phyloP scores from a whole-genome alignment of 139 green algal genomes.

The Tetraselmis striata region DNA sequence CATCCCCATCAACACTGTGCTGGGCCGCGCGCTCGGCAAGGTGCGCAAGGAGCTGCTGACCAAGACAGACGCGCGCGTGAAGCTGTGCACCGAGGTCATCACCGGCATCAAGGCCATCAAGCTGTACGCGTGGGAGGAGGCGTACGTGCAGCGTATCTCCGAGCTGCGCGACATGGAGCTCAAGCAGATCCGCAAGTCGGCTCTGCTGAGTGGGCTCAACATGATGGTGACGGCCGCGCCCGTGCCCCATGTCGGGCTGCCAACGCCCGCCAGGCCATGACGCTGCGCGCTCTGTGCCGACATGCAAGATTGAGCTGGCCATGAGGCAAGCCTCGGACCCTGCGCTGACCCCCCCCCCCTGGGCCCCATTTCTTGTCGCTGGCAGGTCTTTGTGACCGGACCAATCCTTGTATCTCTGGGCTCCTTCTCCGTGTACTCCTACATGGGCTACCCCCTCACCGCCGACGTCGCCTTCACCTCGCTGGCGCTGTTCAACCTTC shows the following conservation, averaged over 20 bases:
- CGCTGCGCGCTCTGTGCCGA: too few species aligned
- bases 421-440: constrained; percentile 53
- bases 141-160: constrained; percentile 68
- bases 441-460: constrained; percentile 40
- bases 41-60: constrained; percentile 47
- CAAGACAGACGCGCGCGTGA: constrained; percentile 71
- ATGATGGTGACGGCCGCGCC: too few species aligned
- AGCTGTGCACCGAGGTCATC: constrained; percentile 73
- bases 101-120: constrained; percentile 89
- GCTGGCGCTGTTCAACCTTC: constrained; percentile 77
- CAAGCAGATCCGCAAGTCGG: background rate
- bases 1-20: constrained; percentile 60
- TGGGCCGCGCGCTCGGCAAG: constrained; percentile 47
- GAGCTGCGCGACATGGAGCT: constrained; percentile 67
- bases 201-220: constrained; percentile 7
- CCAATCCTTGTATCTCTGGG: constrained; percentile 48
- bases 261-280: background rate
- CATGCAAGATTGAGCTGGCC: too few species aligned
- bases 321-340: too few species aligned
- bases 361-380: too few species aligned
- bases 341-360: too few species aligned
- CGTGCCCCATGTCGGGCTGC: too few species aligned
- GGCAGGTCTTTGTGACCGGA: constrained; percentile 18
- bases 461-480: constrained; percentile 73
- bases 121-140: constrained; percentile 84